These are phyloP conservation scores for Gynochthodes officinalis DNA, from an alignment of 257 asterid species.

Conservation along the genomic window DNA sequence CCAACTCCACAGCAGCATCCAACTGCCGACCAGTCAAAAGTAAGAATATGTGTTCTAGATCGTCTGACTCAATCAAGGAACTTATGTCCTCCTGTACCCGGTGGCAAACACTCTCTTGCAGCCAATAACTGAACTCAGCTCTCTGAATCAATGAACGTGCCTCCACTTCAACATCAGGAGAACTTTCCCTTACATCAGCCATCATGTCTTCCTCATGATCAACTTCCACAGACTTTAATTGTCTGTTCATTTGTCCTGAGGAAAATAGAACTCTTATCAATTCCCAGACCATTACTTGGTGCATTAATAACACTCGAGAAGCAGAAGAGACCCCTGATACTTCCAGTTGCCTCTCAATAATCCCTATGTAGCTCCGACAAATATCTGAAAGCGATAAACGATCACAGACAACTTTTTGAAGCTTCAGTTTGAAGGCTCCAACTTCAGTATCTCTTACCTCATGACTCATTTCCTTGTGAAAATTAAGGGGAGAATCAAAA, in stretches of 20 bases:
- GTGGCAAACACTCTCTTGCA: conserved; percentile 88
- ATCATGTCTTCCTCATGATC: conserved; percentile 83
- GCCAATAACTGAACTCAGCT: conserved; percentile 91
- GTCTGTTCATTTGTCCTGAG: conserved; percentile 45
- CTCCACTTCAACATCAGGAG: conserved; percentile 63
- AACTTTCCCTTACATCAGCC: conserved; percentile 49
- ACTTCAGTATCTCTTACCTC: conserved; percentile 55
- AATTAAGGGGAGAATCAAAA: conserved; percentile 71
- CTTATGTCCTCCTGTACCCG: conserved; percentile 89
- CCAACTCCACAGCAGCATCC: conserved; percentile 86
- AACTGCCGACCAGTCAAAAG: conserved; percentile 92
- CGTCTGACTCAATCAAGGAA: conserved; percentile 54
- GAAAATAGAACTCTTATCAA: conserved; percentile 87
- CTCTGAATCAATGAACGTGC: conserved; percentile 80
- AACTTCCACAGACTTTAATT: conserved; percentile 44
- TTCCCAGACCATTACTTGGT: conserved; percentile 94
- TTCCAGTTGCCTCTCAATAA: conserved; percentile 79
- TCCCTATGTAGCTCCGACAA: conserved; percentile 74
- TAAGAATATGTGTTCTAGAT: conserved; percentile 79
- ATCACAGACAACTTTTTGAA: conserved; percentile 68
- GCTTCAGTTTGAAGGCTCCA: conserved; percentile 58
- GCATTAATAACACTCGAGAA: conserved; percentile 71
- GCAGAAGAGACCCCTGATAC: conserved; percentile 56
- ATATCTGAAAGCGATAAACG: conserved; percentile 66
- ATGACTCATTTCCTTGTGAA: conserved; percentile 71